Evolutionary conservation across 1,284 basidiomycete genomes (phyloP).

Genomic region (Cryptococcus wingfieldii): DNA sequence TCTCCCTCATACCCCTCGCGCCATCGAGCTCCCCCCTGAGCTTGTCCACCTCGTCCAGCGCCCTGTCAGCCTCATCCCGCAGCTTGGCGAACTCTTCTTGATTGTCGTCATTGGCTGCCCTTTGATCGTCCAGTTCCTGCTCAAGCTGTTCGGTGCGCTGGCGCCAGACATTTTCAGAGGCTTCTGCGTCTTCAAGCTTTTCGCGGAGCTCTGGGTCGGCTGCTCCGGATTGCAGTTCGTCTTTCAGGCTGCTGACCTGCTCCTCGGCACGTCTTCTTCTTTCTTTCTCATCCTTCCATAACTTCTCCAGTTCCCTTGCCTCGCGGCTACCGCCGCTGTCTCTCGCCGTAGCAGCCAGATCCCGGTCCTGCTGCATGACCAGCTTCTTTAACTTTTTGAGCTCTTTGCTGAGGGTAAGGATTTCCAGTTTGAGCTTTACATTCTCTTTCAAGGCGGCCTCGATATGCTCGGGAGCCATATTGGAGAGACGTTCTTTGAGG

Average conservation of each 20-base stretch:
- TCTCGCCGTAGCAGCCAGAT: slow-evolving; percentile 35
- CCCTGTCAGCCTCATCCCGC: slow-evolving; percentile 53
- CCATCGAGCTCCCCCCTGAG: slow-evolving; percentile 55
- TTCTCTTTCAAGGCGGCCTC: slow-evolving; percentile 89
- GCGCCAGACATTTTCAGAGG: slow-evolving; percentile 62
- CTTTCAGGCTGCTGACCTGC: slow-evolving; percentile 46
- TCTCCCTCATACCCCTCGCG: slow-evolving; percentile 22
- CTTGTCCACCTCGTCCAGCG: slow-evolving; percentile 59
- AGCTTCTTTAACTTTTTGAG: slow-evolving; percentile 89
- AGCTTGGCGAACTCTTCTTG: slow-evolving; percentile 52
- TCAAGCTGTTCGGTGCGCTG: slow-evolving; percentile 63
- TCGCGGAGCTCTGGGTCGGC: slow-evolving; percentile 58
- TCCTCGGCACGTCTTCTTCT: slow-evolving; percentile 26
- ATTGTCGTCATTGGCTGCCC: slow-evolving; percentile 53
- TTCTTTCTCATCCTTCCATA: slow-evolving; percentile 44
- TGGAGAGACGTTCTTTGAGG: slow-evolving; percentile 75
- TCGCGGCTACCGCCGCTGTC: slow-evolving; percentile 38
- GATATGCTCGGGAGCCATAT: slow-evolving; percentile 85
- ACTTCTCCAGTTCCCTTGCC: slow-evolving; percentile 27
- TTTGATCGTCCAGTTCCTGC: slow-evolving; percentile 61
- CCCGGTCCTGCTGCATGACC: slow-evolving; percentile 71
- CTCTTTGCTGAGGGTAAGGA: slow-evolving; percentile 84
- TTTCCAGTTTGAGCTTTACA: slow-evolving; percentile 87
- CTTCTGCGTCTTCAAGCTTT: slow-evolving; percentile 58
- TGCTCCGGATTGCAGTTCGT: slow-evolving; percentile 56